phyloP scores from a whole-genome alignment of 2,329 filamentous ascomycete genomes.

The Fusarium goolgardi region DNA sequence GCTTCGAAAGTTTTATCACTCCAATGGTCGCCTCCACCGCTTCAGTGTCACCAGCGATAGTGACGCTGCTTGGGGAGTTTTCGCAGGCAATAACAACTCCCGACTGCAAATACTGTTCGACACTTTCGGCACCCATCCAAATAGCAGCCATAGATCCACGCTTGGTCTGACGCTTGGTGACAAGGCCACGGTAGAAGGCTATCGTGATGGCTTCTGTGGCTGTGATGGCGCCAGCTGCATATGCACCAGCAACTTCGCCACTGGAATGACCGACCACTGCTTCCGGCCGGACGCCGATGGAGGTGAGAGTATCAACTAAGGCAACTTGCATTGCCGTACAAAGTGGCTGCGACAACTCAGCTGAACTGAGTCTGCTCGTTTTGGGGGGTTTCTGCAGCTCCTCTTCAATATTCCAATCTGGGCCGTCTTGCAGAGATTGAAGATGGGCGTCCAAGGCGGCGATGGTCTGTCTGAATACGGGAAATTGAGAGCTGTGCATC shows the following conservation, averaged over 20 bases:
- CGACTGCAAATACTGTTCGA: neutral
- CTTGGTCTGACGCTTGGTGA: neutral
- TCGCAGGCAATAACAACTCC: conserved; percentile 8
- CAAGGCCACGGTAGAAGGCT: conserved; percentile 5
- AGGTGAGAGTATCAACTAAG: neutral
- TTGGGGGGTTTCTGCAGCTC: neutral
- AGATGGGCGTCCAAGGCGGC: neutral
- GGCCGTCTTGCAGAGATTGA: neutral
- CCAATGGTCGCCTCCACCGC: neutral
- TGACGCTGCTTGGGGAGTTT: conserved; percentile 6
- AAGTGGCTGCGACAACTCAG: neutral
- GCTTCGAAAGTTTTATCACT: neutral
- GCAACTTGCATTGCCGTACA: conserved; percentile 6
- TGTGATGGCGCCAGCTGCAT: neutral
- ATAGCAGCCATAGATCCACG: conserved; percentile 7
- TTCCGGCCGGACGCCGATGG: neutral
- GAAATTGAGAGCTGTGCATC: neutral
- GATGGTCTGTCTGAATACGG: neutral
- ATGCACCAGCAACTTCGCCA: conserved; percentile 5
- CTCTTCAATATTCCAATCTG: neutral
- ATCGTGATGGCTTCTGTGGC: neutral
- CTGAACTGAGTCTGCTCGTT: neutral
- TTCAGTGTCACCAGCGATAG: conserved; percentile 3
- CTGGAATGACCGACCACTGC: conserved; percentile 8
- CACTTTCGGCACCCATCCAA: neutral